Evolutionary conservation across 208 protist genomes (phyloP).

Genomic region (Leishmania arabica): DNA sequence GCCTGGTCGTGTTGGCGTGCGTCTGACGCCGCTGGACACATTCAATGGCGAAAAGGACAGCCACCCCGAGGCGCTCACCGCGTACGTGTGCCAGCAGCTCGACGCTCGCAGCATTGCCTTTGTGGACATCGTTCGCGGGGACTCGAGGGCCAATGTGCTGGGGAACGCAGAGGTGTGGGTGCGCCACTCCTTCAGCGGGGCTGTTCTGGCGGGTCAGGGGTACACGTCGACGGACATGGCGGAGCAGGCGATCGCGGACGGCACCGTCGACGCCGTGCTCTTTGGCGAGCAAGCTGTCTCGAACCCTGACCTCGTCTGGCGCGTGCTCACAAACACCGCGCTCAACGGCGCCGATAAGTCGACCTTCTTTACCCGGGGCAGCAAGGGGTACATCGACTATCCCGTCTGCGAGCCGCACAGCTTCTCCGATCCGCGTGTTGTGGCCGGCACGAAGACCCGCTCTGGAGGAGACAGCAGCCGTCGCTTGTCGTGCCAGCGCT

Average conservation of each 20-base stretch:
- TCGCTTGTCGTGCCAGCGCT: not conserved
- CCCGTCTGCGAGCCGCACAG: constrained; percentile 21
- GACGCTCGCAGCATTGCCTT: constrained; percentile 45
- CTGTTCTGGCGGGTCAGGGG: constrained; percentile 26
- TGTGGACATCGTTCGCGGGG: constrained; percentile 43
- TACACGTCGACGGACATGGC: constrained; percentile 35
- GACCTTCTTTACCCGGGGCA: constrained; percentile 24
- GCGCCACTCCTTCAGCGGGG: constrained; percentile 18
- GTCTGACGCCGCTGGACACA: constrained; percentile 65
- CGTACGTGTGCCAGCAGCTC: constrained; percentile 59
- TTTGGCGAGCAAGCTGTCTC: constrained; percentile 37
- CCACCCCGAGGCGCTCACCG: constrained; percentile 42
- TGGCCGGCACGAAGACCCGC: not conserved
- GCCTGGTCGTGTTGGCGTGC: constrained; percentile 48
- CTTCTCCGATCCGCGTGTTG: constrained; percentile 1
- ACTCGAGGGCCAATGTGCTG: constrained; percentile 10
- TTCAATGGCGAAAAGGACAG: constrained; percentile 39
- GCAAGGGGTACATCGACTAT: constrained; percentile 54
- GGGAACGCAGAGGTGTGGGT: constrained; percentile 20
- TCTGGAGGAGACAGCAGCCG: not conserved
- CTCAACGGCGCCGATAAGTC: constrained; percentile 19
- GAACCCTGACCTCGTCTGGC: constrained; percentile 27
- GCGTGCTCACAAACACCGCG: constrained; percentile 6
- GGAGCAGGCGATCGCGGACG: constrained; percentile 48
- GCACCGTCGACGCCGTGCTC: constrained; percentile 49